These are phyloP conservation scores for Gastrodia elata DNA, from an alignment of 106 monocot species.

Conservation along the genomic window DNA sequence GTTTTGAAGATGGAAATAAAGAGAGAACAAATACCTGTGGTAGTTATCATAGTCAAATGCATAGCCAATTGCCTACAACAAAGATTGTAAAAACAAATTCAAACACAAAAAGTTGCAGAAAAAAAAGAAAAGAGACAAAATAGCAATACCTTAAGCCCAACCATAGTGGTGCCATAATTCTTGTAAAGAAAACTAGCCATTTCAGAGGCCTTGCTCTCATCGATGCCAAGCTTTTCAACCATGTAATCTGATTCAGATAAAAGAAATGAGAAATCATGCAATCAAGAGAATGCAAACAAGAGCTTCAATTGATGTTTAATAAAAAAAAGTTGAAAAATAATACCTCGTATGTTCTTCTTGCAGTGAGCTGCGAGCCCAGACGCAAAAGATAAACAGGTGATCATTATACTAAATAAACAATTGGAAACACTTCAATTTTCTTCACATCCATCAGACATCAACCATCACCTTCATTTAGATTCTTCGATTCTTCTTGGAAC, in stretches of 20 bases:
- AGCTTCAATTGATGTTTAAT: not conserved
- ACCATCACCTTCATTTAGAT: too few species aligned
- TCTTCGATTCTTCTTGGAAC: too few species aligned
- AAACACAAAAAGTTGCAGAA: not conserved
- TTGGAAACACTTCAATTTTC: too few species aligned
- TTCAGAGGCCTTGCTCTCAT: conserved; percentile 42
- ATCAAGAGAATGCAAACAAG: not conserved
- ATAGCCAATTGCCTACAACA: conserved; percentile 71
- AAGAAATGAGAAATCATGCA: not conserved
- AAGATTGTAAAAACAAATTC: not conserved
- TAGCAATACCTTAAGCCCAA: conserved; percentile 69
- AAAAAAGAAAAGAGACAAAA: not conserved
- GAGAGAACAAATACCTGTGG: conserved; percentile 38
- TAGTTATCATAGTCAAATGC: conserved; percentile 82
- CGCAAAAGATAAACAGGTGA: conserved; percentile 75
- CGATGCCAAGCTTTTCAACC: conserved; percentile 72
- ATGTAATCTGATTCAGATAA: conserved; percentile 47
- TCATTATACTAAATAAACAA: too few species aligned
- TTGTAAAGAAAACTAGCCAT: conserved; percentile 58
- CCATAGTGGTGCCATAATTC: conserved; percentile 93
- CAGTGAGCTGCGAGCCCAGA: conserved; percentile 54
- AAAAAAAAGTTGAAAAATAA: not conserved
- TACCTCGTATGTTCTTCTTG: conserved; percentile 72
- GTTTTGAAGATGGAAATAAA: too few species aligned
- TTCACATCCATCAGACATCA: too few species aligned